phyloP scores from a whole-genome alignment of 2,329 filamentous ascomycete species.

The Aspergillus pseudotamarii region DNA sequence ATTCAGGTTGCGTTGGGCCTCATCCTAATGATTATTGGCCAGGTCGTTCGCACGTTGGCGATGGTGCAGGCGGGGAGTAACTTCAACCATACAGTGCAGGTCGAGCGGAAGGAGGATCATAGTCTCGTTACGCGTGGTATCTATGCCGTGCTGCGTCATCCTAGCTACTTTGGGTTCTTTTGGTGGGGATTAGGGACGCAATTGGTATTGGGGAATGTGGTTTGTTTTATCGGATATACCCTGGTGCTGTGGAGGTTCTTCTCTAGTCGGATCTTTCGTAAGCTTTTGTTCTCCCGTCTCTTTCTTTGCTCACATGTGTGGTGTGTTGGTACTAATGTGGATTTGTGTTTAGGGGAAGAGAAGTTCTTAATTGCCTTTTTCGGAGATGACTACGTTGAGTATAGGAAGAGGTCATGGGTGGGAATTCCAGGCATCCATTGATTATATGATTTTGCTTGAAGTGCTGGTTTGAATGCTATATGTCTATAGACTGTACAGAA shows the following conservation, averaged over 20 bases:
- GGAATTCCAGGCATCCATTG: constrained; percentile 75
- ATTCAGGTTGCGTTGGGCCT: constrained; percentile 60
- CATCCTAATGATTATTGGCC: constrained; percentile 67
- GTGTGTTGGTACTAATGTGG: constrained; percentile 13
- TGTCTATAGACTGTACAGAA: neutral
- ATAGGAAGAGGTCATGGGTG: constrained; percentile 70
- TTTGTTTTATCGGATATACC: constrained; percentile 76
- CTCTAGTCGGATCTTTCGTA: constrained; percentile 66
- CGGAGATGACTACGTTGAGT: constrained; percentile 75
- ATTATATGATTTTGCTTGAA: neutral
- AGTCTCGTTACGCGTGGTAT: constrained; percentile 80
- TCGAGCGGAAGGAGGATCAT: constrained; percentile 68
- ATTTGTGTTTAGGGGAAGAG: constrained; percentile 67
- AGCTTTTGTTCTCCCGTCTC: constrained; percentile 33
- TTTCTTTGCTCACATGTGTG: neutral
- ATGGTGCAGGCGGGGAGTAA: constrained; percentile 88
- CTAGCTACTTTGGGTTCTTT: constrained; percentile 97
- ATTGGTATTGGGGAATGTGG: constrained; percentile 78
- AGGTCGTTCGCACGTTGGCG: constrained; percentile 74
- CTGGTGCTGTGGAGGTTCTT: constrained; percentile 87
- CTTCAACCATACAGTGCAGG: constrained; percentile 88
- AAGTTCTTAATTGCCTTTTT: constrained; percentile 78
- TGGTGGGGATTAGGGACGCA: constrained; percentile 98
- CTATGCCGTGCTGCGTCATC: constrained; percentile 77
- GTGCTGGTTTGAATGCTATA: constrained; percentile 3